These are phyloP conservation scores for Euptelea pleiosperma DNA, from an alignment of 164 flowering plant genomes.

Conservation along the genomic window DNA sequence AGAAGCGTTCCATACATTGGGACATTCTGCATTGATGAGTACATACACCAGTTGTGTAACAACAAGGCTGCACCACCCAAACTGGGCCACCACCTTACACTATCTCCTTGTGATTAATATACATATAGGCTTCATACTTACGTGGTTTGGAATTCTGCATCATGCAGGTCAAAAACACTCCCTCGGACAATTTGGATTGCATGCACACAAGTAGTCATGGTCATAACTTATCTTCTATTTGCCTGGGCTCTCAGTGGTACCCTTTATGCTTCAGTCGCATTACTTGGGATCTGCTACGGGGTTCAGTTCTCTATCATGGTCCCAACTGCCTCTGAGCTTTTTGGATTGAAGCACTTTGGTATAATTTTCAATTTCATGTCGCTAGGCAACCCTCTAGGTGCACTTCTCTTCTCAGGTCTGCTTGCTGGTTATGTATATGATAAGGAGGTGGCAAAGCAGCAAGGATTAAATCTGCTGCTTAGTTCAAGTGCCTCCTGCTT, in stretches of 20 bases:
- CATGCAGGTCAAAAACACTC: conserved; percentile 55
- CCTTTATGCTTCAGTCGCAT: conserved; percentile 63
- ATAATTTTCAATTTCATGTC: conserved; percentile 61
- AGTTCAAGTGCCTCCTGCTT: conserved; percentile 44
- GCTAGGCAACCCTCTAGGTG: conserved; percentile 79
- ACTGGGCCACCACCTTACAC: too few relatives aligned
- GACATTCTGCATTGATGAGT: too few relatives aligned
- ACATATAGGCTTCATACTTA: neutral
- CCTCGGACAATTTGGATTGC: conserved; percentile 84
- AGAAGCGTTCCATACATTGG: too few relatives aligned
- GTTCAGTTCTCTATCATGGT: conserved; percentile 79
- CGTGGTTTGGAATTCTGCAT: neutral
- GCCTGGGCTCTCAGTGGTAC: conserved; percentile 69
- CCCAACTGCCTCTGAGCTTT: conserved; percentile 86
- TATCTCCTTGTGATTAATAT: too few relatives aligned
- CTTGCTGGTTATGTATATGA: conserved; percentile 78
- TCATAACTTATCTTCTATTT: conserved; percentile 53
- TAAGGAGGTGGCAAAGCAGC: conserved; percentile 59
- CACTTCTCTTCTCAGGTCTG: conserved; percentile 72
- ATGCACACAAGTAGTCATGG: conserved; percentile 64
- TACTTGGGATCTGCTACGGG: conserved; percentile 88
- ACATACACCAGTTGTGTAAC: too few relatives aligned
- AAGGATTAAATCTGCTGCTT: conserved; percentile 22
- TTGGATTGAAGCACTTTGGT: conserved; percentile 84
- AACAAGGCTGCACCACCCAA: too few relatives aligned